Percentiles rank a stretch among this genome's conserved stretches.
These are phyloP conservation scores for Coelastrella sp. DNA, from an alignment of 139 green algal species.

Conservation along the genomic window DNA sequence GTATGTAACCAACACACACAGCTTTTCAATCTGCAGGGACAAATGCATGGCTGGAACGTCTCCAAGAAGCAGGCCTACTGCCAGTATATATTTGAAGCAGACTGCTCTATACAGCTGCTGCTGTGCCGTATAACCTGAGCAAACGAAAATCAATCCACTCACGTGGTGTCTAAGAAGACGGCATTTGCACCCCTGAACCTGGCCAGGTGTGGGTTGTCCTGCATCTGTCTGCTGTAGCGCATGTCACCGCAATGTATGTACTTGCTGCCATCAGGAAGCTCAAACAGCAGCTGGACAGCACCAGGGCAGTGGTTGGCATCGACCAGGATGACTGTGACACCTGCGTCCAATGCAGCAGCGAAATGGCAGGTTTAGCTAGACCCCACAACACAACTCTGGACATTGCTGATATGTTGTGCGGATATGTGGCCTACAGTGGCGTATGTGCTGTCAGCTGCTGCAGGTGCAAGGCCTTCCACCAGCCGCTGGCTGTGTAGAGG, in stretches of 20 bases:
- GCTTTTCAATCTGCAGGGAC: no score
- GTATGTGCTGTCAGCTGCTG: not conserved
- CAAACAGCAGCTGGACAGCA: slow-evolving; percentile 84
- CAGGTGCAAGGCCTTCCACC: not conserved
- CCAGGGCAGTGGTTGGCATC: slow-evolving; percentile 91
- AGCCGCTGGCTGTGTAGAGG: no score
- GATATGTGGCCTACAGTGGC: no score
- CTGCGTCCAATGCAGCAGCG: slow-evolving; percentile 15
- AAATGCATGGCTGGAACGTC: no score
- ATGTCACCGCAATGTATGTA: slow-evolving; percentile 89
- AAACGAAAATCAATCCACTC: slow-evolving; percentile 63
- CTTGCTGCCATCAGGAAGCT: slow-evolving; percentile 58
- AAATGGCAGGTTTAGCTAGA: not conserved
- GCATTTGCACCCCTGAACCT: slow-evolving; percentile 62
- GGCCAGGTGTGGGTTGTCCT: slow-evolving; percentile 63
- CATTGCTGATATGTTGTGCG: not conserved
- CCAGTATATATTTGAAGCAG: no score
- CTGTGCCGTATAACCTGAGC: not conserved
- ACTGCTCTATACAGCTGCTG: not conserved
- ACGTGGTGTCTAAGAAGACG: slow-evolving; percentile 92
- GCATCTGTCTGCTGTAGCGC: slow-evolving; percentile 66
- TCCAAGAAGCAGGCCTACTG: no score
- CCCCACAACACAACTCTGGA: not conserved
- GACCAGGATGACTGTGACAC: slow-evolving; percentile 81
- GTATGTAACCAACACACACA: no score